Evolutionary conservation across 768 basidiomycete species (phyloP), one percentile per base, ranked within the genome.

Genomic region (Hygrocybe coccinea): DNA sequence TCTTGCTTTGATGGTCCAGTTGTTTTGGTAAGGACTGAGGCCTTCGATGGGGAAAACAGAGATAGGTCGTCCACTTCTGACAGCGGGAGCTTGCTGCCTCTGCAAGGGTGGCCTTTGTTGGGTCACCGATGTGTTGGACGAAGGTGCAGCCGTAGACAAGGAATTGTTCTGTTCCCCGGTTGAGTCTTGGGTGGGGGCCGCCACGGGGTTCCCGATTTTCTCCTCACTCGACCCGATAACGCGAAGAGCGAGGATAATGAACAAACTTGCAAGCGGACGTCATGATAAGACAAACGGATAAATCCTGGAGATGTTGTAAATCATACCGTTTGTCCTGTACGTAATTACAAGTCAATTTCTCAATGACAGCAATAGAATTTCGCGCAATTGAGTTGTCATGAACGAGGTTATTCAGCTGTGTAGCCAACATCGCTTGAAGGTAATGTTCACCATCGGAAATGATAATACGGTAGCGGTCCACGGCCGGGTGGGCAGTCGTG

Each of bases 1-100:
- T 39, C 91, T 87, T 25, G 91, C 95, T 68, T 93, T 94, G 77
- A 98, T 95, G 9, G 91, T 94, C 97, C 97, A 99, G 70, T 91
- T 91, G 74, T 95, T 97, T 71, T 97, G 93, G 64, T 97, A 98
- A 8, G 95, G 95, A 65, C 89, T 94, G 44, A 98, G 80, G 5
- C 86, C 89, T 67, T 97, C 95, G 60, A 99, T 98, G 2, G 95
- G 95, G 69, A 86, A 79, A 15, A 77, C 71, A 21, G 72, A 70
- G 49, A 65, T 69, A 41, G 57, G 59, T 34, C 71, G 73, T n/a
- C 65, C 66, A 57, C 46, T 56, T 56, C 65, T 65, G 29, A 12
- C 19, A 43, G 12, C 25, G 25, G 55, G 50, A 15, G 34, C 17
- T 24, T 33, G 54, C 24, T n/a, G 54, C 56, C 29, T 62, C 60